Base-by-base conservation (phyloP, 805 yeast genomes). In the Ogataea paradorogensis region DNA sequence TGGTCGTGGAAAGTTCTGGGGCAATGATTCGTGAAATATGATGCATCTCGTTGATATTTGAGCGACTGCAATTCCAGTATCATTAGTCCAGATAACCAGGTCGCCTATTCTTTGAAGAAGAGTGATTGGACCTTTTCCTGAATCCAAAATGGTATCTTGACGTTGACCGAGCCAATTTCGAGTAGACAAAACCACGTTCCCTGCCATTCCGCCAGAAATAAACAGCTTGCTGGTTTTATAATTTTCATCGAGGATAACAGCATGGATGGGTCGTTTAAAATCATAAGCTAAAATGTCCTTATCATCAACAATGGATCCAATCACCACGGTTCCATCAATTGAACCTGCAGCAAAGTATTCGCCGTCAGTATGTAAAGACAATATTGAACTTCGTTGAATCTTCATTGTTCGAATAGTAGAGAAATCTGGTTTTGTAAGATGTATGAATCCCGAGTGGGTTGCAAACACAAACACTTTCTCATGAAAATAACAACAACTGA, bases 241-340 rank as follows among this genome's bases (percentile, higher is more conserved):
- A 41, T 81, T 76, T 9, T 79, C 78, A 50, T 85, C 93, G 5
- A 93, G 61, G 0, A 88, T 85, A 3, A 91, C 95, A 0, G 95
- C 80, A 56, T 89, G 95, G 0, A 93, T 74, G 0, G 98, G 97
- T 21, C 97, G 68, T 51, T 84, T 82, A 60, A 89, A 85, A 61
- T 90, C 95, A 50, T 76, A 82, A 2, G 88, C 89, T 0, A 73
- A 68, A 2, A 84, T 76, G 50, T 84, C 93, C 4, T 68, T 63
- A 14, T 76, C 76, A 46, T 82, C 84, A 1, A 48, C 43, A 1
- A 86, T 65, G 2, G 89, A 75, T 0, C 96, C 93, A 4, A 88
- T 75, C 1, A 88, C 88, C 0, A 91, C 84, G 0, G 95, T 84
- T 0, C 99, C 99, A 58, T 93, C 99, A 68, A 91, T 82, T 0